Base-by-base conservation (phyloP, 768 basidiomycete species). In the Pholiota conissans region DNA sequence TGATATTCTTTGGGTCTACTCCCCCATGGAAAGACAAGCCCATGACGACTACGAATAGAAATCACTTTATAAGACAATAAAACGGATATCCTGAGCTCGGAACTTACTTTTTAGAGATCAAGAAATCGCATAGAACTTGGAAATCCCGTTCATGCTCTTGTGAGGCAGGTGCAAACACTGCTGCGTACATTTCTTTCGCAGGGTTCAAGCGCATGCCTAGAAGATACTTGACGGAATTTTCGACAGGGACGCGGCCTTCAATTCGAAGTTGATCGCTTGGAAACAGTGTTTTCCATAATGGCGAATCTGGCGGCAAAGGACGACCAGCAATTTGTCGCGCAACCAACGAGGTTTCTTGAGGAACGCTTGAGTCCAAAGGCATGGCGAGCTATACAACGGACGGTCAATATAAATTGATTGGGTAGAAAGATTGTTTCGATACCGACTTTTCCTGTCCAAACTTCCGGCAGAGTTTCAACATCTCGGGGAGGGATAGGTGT, bases 21-120 rank as follows among this genome's bases (percentile, higher is more conserved):
- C 1, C 91, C 89, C 92, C 92, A 94, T 8, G 92, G 92, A 61
- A 93, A 93, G 18, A 93, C 83, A 20, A 94, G 79, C 9, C 90
- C 92, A 68, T 94, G 91, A 20, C 92, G 92, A 51, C 92, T 94
- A 3, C 9, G 30, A 32, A 67, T 11, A 70, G 61, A 50, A 40
- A 47, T n/a, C n/a, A n/a, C n/a, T n/a, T n/a, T n/a, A n/a, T n/a
- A 39, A 20, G 0, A n/a, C 2, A 45, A 7, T 45, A 49, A 63
- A 32, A 6, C 7, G 13, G 7, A 32, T 32, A 32, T 6, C 30
- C 26, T 67, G 30, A 65, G 52, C 35, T 2, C 58, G 27, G 37
- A 49, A 63, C 52, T 56, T 66, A 92, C 91, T 82, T 83, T 77
- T 91, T 92, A 1, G 79, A 79, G 34, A 87, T 78, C 50, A 94